These are phyloP conservation scores for Cadophora malorum DNA, from an alignment of 2,329 filamentous ascomycete species.

Conservation along the genomic window DNA sequence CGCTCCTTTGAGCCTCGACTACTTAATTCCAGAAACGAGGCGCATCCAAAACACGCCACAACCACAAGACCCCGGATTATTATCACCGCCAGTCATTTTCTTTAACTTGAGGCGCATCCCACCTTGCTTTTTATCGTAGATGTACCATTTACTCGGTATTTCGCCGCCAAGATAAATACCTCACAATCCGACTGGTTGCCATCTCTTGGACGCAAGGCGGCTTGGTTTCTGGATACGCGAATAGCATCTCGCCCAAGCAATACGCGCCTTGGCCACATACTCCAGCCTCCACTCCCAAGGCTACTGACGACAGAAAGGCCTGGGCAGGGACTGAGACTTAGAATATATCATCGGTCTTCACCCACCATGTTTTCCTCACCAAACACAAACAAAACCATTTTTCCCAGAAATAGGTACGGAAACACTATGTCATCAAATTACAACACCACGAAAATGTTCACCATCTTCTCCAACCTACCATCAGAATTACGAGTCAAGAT, in stretches of 20 bases:
- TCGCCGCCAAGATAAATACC: constrained; percentile 2
- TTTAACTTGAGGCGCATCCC: neutral
- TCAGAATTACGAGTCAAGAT: constrained; percentile 43
- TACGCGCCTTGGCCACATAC: constrained; percentile 8
- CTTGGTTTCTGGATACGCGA: neutral
- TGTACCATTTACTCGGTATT: neutral
- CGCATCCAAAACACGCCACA: constrained; percentile 22
- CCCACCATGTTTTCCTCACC: constrained; percentile 1
- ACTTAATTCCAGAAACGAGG: constrained; percentile 16
- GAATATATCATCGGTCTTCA: constrained; percentile 2
- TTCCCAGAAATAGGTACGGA: constrained; percentile 1
- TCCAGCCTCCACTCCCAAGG: constrained; percentile 15
- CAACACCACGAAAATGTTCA: constrained; percentile 32
- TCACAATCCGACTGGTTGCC: constrained; percentile 13
- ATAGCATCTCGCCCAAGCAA: neutral
- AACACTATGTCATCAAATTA: constrained; percentile 23
- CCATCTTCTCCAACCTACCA: constrained; percentile 39
- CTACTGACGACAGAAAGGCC: constrained; percentile 3
- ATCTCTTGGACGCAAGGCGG: constrained; percentile 13
- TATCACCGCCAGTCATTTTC: constrained; percentile 15
- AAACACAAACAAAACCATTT: neutral
- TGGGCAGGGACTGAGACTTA: neutral
- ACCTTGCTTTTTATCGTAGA: neutral
- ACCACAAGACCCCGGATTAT: constrained; percentile 10
- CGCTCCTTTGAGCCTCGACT: constrained; percentile 24